Conservation (phyloP, 805 yeast species). For the Tetrapisispora arboricola region DNA sequence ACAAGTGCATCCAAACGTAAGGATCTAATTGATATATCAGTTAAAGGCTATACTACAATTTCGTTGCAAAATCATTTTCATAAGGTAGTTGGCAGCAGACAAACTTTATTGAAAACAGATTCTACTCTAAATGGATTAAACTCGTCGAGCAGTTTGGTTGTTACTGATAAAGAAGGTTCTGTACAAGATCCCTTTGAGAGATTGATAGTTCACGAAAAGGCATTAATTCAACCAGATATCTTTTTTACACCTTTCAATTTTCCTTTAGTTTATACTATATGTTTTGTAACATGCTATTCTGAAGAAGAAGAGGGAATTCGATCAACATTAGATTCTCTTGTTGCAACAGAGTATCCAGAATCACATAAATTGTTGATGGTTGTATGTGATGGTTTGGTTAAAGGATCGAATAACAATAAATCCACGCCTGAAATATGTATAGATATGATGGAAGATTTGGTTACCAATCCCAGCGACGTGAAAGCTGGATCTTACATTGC, state of each 20-base stretch:
- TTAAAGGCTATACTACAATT: constrained; percentile 37
- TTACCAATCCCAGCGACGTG: constrained; percentile 60
- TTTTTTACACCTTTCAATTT: constrained; percentile 78
- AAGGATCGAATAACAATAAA: constrained; percentile 83
- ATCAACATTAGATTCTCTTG: constrained; percentile 80
- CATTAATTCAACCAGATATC: constrained; percentile 83
- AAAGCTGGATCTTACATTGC: constrained; percentile 83
- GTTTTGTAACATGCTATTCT: constrained; percentile 86
- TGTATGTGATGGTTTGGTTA: constrained; percentile 88
- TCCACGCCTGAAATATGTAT: constrained; percentile 86
- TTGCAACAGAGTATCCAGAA: constrained; percentile 90
- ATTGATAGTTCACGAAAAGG: constrained; percentile 61
- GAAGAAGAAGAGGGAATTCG: constrained; percentile 83
- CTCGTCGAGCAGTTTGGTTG: background rate
- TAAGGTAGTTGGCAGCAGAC: background rate
- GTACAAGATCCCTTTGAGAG: background rate
- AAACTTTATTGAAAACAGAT: background rate
- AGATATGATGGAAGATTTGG: constrained; percentile 76
- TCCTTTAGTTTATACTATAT: constrained; percentile 65
- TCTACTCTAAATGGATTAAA: background rate
- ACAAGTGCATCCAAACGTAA: background rate
- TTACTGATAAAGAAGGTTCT: background rate
- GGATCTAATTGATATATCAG: constrained; percentile 3
- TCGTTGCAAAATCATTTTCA: constrained; percentile 34
- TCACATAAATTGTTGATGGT: constrained; percentile 81